Evolutionary conservation across 257 asterid species (phyloP).

Genomic region (Salvia hispanica): DNA sequence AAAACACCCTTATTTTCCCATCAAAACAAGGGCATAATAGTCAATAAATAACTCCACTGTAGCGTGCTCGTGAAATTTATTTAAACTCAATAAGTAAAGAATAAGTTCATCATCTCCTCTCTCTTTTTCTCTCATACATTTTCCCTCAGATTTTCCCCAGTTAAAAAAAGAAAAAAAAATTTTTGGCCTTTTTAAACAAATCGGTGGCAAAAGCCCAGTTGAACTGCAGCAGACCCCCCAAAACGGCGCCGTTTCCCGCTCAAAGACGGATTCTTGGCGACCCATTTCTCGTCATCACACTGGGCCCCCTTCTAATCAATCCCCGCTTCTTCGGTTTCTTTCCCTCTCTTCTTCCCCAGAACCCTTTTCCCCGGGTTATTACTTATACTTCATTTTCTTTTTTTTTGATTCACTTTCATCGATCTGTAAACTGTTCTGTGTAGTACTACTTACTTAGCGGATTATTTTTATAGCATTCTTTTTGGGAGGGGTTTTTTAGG

Average conservation of each 20-base stretch:
- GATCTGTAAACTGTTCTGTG: not conserved
- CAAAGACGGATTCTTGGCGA: conserved; percentile 70
- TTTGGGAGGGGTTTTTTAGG: not conserved
- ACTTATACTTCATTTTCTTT: not conserved
- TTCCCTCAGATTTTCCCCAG: not conserved
- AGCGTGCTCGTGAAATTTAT: not conserved
- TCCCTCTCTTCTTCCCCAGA: conserved; percentile 62
- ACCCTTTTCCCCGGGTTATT: conserved; percentile 75
- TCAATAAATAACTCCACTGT: not conserved
- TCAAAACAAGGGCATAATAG: not conserved
- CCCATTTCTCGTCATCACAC: conserved; percentile 51
- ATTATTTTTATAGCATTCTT: not conserved
- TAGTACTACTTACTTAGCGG: not conserved
- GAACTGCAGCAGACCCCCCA: conserved; percentile 60
- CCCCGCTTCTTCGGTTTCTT: conserved; percentile 67
- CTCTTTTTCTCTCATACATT: not conserved
- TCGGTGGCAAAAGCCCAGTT: conserved; percentile 85
- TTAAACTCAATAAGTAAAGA: not conserved
- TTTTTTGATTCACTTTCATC: not conserved
- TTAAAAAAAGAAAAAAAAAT: conserved; percentile 24
- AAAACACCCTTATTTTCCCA: not conserved
- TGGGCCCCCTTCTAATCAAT: conserved; percentile 64
- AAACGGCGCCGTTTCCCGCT: conserved; percentile 42
- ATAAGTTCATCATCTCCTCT: conserved; percentile 10
- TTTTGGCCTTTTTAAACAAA: conserved; percentile 73